Percentiles rank a stretch among this genome's conserved stretches.
phyloP scores from a whole-genome alignment of 116 monocot genomes.

The Phalaenopsis hybrid region DNA sequence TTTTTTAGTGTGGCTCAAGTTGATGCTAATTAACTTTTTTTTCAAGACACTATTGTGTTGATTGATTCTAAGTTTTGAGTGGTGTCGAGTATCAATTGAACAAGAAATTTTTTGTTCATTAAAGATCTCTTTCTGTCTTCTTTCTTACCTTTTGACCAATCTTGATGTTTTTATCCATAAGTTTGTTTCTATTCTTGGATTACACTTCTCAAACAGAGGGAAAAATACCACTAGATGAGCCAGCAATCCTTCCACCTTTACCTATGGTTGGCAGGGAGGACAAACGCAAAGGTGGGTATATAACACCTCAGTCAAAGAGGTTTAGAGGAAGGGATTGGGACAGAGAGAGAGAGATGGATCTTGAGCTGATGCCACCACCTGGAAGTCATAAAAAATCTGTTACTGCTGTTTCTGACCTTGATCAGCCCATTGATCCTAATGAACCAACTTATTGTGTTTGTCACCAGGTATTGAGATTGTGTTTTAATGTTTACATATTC shows the following conservation, averaged over 20 bases:
- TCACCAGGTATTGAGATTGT: constrained; percentile 65
- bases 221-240: constrained; percentile 84
- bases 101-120: no score
- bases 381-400: constrained; percentile 71
- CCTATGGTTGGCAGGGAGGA: constrained; percentile 66
- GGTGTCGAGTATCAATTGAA: no score
- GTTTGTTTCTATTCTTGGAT: neutral
- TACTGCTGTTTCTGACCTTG: constrained; percentile 53
- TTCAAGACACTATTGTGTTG: neutral
- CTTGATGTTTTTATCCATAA: neutral
- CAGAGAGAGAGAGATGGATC: constrained; percentile 73
- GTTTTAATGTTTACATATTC: neutral
- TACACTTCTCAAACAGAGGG: constrained; percentile 44
- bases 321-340: constrained; percentile 86
- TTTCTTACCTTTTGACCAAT: no score
- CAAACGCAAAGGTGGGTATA: constrained; percentile 52
- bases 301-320: constrained; percentile 75
- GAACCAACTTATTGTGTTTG: constrained; percentile 97
- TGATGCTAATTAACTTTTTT: neutral
- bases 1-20: neutral
- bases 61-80: neutral
- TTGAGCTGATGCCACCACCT: constrained; percentile 94
- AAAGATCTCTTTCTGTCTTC: no score
- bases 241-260: constrained; percentile 70
- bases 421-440: constrained; percentile 95